Base-by-base conservation (phyloP, 805 yeast genomes). In the Candida qinlingensis region DNA sequence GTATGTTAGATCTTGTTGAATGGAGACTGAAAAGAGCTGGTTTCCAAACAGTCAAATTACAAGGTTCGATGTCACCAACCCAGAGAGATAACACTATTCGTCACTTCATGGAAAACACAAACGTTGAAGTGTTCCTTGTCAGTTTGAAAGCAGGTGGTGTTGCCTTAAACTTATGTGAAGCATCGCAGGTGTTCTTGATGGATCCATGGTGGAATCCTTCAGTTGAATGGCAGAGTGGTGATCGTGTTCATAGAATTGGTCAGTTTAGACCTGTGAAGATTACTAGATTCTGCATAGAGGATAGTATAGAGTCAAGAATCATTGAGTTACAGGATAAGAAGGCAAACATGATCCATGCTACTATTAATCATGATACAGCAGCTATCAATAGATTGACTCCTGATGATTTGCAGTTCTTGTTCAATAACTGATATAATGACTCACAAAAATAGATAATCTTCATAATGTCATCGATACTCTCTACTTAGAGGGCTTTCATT, bases 151-250 rank as follows among this genome's bases (percentile, higher is more conserved):
- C 99, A 0, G 99, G 99, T 56, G 99, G 99, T 69, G 99, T 94
- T 39, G 99, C 99, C 0, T 74, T 94, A 55, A 94, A 94, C 64
- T 73, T 94, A 54, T 92, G 97, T 61, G 99, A 95, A 61, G 98
- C 99, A 0, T 90, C 95, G 3, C 98, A 92, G 61, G 98, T 94
- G 42, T 94, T 94, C 57, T 75, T 94, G 41, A 74, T 94, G 73
- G 99, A 94, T 60, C 98, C 98, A 35, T 94, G 99, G 99, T 94
- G 99, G 98, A 95, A 94, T 64, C 98, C 98, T 1, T 86, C 96
- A 56, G 94, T 92, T 7, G 99, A 94, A 65, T 94, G 97, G 90
- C 99, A 94, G 66, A 85, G 95, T 44, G 96, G 96, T 67, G 99
- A 94, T 67, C 81, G 99, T 70, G 97, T 94, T 26, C 98, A 94